A percentile compares a stretch with the other conserved stretches of the same genome.
Conservation (phyloP, 2,329 filamentous ascomycete genomes). For the Aspergillus carbonarius region DNA sequence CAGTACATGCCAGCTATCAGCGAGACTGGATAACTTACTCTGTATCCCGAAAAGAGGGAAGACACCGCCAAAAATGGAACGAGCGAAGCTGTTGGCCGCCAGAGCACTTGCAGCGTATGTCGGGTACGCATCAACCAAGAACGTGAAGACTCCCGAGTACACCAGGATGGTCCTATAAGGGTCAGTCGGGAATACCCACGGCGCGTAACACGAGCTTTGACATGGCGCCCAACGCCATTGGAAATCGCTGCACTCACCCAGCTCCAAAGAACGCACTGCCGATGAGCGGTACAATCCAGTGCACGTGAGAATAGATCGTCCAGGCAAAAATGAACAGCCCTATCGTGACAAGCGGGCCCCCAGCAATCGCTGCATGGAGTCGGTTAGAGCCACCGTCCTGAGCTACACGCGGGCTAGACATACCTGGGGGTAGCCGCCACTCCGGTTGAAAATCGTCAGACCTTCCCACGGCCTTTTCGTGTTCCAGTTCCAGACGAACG, state of each 20-base stretch:
- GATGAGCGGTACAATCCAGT: constrained; percentile 75
- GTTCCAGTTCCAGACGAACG: constrained; percentile 40
- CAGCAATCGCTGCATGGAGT: constrained; percentile 55
- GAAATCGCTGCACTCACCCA: constrained; percentile 53
- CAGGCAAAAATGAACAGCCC: constrained; percentile 88
- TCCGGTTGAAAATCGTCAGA: constrained; percentile 70
- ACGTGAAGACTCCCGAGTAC: constrained; percentile 85
- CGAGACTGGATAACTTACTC: constrained; percentile 32
- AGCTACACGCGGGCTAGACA: constrained; percentile 26
- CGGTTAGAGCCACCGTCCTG: constrained; percentile 4
- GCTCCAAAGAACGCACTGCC: constrained; percentile 69
- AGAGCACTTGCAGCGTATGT: constrained; percentile 60
- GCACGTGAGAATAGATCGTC: constrained; percentile 70
- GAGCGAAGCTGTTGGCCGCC: constrained; percentile 78
- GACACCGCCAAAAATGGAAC: constrained; percentile 74
- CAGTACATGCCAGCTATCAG: not conserved
- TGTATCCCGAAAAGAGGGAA: constrained; percentile 73
- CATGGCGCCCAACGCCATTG: not conserved
- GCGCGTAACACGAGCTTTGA: not conserved
- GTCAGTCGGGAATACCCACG: constrained; percentile 9
- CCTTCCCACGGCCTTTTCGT: constrained; percentile 33
- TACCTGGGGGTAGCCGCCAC: constrained; percentile 72
- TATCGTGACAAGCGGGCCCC: constrained; percentile 73
- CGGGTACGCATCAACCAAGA: constrained; percentile 66
- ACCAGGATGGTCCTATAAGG: constrained; percentile 66